Conservation (phyloP, 192 early-diverging fungal genomes). For the Entomortierella chlamydospora region DNA sequence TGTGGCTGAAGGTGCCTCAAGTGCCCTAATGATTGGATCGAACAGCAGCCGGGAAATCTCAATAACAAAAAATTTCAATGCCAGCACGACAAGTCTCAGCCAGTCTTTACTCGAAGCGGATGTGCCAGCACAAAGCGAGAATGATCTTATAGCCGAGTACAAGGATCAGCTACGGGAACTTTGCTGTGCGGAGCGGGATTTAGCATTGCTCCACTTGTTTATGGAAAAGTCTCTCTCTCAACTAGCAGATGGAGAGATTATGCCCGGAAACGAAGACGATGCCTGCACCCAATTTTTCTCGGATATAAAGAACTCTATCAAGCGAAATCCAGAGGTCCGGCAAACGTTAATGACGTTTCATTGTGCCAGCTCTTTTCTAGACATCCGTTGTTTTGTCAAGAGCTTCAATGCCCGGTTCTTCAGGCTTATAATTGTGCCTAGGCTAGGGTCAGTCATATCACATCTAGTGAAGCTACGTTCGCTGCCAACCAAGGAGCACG, state of each 20-base stretch:
- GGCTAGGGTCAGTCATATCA: slow-evolving; percentile 57
- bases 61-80: slow-evolving; percentile 25
- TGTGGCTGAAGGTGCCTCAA: background rate
- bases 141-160: slow-evolving; percentile 31
- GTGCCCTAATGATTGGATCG: background rate
- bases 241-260: slow-evolving; percentile 58
- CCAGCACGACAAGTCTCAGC: slow-evolving; percentile 36
- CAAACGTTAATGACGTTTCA: slow-evolving; percentile 49
- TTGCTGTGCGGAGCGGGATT: slow-evolving; percentile 51
- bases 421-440: slow-evolving; percentile 61
- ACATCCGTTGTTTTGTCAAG: slow-evolving; percentile 70
- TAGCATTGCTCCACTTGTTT: slow-evolving; percentile 64
- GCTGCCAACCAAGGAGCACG: slow-evolving; percentile 26
- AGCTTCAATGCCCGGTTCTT: slow-evolving; percentile 58
- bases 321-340: slow-evolving; percentile 34
- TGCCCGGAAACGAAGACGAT: slow-evolving; percentile 52
- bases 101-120: slow-evolving; percentile 37
- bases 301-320: slow-evolving; percentile 48
- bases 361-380: slow-evolving; percentile 52
- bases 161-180: slow-evolving; percentile 46
- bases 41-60: slow-evolving; percentile 11
- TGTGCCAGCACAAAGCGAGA: slow-evolving; percentile 2
- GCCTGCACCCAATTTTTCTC: slow-evolving; percentile 53
- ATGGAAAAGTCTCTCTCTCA: slow-evolving; percentile 61
- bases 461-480: slow-evolving; percentile 52